These are phyloP conservation scores for Globisporangium cederbergense DNA, from an alignment of 352 stramenopile species.

Conservation along the genomic window DNA sequence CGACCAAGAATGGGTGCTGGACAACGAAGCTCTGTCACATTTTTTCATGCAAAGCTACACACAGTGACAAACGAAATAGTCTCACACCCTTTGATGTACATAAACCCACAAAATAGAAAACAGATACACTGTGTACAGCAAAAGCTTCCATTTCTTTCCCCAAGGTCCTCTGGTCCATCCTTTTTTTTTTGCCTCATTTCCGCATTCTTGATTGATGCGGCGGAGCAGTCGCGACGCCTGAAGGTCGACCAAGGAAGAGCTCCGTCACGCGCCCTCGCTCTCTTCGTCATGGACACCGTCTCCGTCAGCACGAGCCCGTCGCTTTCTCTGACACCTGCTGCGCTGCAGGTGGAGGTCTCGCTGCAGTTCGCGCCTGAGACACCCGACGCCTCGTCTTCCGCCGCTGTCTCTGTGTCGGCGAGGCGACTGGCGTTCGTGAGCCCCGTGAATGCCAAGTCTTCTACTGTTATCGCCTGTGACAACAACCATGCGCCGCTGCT, in stretches of 20 bases:
- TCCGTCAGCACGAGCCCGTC: background rate
- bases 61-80: no score
- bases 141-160: no score
- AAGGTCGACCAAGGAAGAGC: background rate
- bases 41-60: no score
- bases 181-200: background rate
- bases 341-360: conserved; percentile 3
- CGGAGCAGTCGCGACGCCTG: background rate
- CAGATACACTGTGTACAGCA: no score
- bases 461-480: background rate
- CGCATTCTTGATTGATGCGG: background rate
- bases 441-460: background rate
- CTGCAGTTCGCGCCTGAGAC: background rate
- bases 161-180: background rate
- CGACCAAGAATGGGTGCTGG: no score
- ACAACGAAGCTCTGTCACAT: no score
- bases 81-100: no score
- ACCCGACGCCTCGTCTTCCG: background rate
- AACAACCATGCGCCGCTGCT: background rate
- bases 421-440: background rate
- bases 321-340: background rate
- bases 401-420: background rate
- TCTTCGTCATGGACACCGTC: background rate
- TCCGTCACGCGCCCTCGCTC: background rate
- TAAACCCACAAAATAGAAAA: no score